Base-by-base conservation (phyloP, 139 green algal species). In the Raphidocelis subcapitata region DNA sequence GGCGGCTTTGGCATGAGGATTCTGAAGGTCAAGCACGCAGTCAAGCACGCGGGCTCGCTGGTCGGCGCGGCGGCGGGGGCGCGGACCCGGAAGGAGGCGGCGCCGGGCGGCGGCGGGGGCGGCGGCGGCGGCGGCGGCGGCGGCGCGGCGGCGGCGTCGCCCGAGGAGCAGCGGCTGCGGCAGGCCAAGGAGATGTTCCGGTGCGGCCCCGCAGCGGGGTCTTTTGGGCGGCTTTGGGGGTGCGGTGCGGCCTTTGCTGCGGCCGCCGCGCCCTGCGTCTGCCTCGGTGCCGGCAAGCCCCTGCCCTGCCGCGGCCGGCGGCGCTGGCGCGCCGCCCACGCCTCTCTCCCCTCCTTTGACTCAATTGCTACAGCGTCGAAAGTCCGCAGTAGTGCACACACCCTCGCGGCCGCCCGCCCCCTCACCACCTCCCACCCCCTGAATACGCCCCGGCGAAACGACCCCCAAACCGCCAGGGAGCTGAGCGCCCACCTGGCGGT, bases 131-230 rank as follows among this genome's bases (percentile, higher is more conserved):
- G 54, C 12, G 12, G 23, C 54, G n/a, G 24, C n/a, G 5, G 12
- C 54, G 55, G 65, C 10, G 41, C 65, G 65, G 65, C 36, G 14
- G 71, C 79, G 72, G 8, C 73, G 54, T 36, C 68, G 24, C 46
- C 52, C 29, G 74, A 81, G 49, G 64, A 82, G 51, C 5, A 65
- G 62, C 56, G 82, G 60, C 67, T 82, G 66, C 31, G 75, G 62
- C 71, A 80, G 72, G 67, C 77, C 51, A 83, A 79, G 71, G 83
- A 88, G 29, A 51, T 81, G 41, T 64, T 85, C 60, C 60, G 73
- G 69, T 76, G 47, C 52, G 69, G 41, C 54, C 15, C 54, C 54
- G n/a, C 54, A 29, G 54, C n/a, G 12, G 15, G 24, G 54, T 5
- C 54, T 18, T 56, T 18, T 56, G 47, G 47, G 41, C 41, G 41